Base-by-base conservation (phyloP, 164 flowering plant genomes). In the Akebia trifoliata region DNA sequence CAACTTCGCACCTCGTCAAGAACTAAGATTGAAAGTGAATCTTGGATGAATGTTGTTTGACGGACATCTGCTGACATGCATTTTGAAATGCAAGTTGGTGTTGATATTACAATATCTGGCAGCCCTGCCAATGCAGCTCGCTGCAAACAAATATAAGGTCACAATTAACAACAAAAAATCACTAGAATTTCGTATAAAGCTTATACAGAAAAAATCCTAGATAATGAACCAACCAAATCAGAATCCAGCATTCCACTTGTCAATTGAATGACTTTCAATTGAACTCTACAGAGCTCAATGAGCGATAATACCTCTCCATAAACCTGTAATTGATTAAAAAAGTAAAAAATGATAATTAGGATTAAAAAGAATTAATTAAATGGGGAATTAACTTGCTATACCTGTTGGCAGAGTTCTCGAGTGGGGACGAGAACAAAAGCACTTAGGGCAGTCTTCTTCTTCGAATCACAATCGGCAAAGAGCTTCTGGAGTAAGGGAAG, bases 401-500 rank as follows among this genome's bases (percentile, higher is more conserved):
- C 98, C 80, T 93, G 99, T 26, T 86, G 95, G 53, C 86, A 80
- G 11, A 94, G 78, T 57, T 94, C 99, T 14, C 95, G 68, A 3
- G 96, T 83, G 0, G 99, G 99, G 21, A 94, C 95, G 40, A 94
- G 88, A 53, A 94, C 42, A 30, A 90, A 64, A 0, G 85, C 87
- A 32, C 72, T 61, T 0, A 96, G 96, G 30, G 84, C 90, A 47
- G 61, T 72, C 58, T 74, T 72, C 59, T 74, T 84, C 38, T 46
- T 69, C 1, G 77, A 42, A 43, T 61, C 68, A 8, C 70, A 59
- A 38, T 71, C 83, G 4, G 79, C 56, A 39, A 87, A 80, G 18
- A 90, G 77, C 74, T 86, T 94, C 66, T 94, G 99, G 14, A 94
- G 83, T 75, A 90, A 59, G 1, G 99, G 99, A 24, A 94, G 87